Conservation (phyloP, 2,329 filamentous ascomycete species). For the Epichloe baconii region DNA sequence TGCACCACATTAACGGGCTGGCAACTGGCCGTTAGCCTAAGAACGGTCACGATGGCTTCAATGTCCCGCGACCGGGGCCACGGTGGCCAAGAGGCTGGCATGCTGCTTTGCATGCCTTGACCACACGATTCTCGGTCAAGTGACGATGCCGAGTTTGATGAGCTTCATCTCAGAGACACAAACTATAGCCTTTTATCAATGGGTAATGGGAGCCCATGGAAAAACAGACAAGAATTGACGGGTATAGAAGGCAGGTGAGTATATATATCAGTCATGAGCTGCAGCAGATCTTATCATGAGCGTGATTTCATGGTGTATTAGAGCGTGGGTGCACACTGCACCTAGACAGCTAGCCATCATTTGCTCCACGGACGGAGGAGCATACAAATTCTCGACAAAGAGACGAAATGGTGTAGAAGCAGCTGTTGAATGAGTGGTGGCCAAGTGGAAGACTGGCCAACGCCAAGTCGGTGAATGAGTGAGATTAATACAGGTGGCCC, state of each 20-base stretch:
- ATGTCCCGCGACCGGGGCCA: slow-evolving; percentile 3
- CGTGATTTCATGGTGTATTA: background rate
- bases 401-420: background rate
- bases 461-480: background rate
- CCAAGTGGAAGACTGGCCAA: background rate
- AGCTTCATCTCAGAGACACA: slow-evolving; percentile 5
- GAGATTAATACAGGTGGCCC: slow-evolving; percentile 1
- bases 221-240: no score
- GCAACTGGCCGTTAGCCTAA: slow-evolving; percentile 3
- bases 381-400: background rate
- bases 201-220: no score
- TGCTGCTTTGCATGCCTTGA: slow-evolving; percentile 8
- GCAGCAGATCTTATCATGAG: background rate
- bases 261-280: background rate
- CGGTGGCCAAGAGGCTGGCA: slow-evolving; percentile 6
- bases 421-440: background rate
- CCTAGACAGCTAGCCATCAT: background rate
- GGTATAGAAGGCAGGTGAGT: background rate
- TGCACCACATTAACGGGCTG: slow-evolving; percentile 1
- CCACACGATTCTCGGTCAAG: slow-evolving; percentile 4
- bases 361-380: background rate
- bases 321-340: background rate
- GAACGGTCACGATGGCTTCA: slow-evolving; percentile 11
- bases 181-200: background rate
- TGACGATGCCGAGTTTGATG: slow-evolving; percentile 4